Evolutionary conservation across 352 stramenopile genomes (phyloP).

Genomic region (Globisporangium echinulatum): DNA sequence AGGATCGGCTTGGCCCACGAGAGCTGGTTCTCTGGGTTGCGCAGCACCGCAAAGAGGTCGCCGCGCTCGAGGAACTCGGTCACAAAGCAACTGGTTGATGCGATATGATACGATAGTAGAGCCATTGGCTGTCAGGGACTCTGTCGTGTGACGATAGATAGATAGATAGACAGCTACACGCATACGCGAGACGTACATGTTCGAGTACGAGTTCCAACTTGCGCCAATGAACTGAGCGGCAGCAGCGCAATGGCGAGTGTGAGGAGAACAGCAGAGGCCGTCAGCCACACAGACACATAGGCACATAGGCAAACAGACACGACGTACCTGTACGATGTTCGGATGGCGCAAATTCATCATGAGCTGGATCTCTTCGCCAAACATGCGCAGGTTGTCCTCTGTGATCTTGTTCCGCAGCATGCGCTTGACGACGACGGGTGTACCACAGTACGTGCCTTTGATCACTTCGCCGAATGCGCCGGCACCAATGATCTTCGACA

Average conservation of each 20-base stretch:
- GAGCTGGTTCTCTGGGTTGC: conserved; percentile 73
- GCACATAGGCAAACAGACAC: background rate
- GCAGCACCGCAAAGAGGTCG: conserved; percentile 76
- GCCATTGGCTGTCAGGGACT: background rate
- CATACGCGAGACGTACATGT: conserved; percentile 59
- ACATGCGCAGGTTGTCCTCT: conserved; percentile 85
- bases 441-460: conserved; percentile 86
- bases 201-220: conserved; percentile 90
- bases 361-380: conserved; percentile 85
- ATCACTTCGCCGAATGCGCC: conserved; percentile 85
- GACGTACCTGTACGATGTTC: conserved; percentile 73
- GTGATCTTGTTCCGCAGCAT: conserved; percentile 89
- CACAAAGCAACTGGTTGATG: conserved; percentile 65
- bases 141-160: background rate
- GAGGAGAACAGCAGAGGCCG: background rate
- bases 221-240: conserved; percentile 76
- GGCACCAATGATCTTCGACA: conserved; percentile 84
- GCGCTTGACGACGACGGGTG: conserved; percentile 82
- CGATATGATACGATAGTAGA: background rate
- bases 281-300: background rate
- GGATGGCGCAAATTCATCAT: conserved; percentile 88
- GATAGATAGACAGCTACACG: background rate
- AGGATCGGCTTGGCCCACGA: conserved; percentile 84
- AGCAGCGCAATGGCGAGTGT: background rate
- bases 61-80: conserved; percentile 83